Evolutionary conservation across 495 filamentous ascomycete species (phyloP).

Genomic region (Podospora pseudoanserina): DNA sequence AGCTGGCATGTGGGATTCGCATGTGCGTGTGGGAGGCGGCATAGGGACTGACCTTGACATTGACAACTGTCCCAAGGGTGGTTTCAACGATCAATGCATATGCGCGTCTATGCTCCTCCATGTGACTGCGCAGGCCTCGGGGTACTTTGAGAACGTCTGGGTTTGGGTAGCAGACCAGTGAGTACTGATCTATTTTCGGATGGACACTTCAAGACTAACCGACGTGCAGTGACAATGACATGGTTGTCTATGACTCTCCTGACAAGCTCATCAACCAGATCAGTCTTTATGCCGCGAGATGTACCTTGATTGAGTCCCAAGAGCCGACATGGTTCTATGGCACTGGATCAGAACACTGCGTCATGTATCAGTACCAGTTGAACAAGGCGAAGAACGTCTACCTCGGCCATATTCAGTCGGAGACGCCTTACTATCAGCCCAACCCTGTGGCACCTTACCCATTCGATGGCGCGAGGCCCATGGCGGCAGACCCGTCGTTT

Average conservation of each 20-base stretch:
- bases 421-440: constrained; percentile 83
- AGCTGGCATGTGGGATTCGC: constrained; percentile 19
- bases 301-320: constrained; percentile 63
- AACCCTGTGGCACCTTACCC: constrained; percentile 50
- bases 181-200: too few species aligned
- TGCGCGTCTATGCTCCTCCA: constrained; percentile 68
- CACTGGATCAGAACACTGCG: constrained; percentile 60
- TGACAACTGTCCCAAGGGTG: constrained; percentile 48
- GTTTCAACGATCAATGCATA: constrained; percentile 43
- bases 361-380: constrained; percentile 79
- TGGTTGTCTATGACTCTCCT: constrained; percentile 42
- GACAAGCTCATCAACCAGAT: constrained; percentile 1
- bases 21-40: constrained; percentile 21
- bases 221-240: constrained; percentile 57
- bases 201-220: too few species aligned
- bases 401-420: constrained; percentile 74
- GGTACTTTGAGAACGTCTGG: constrained; percentile 89
- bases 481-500: too few species aligned
- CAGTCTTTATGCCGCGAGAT: constrained; percentile 73
- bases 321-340: constrained; percentile 44
- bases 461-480: constrained; percentile 17
- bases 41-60: constrained; percentile 64
- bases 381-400: constrained; percentile 70
- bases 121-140: constrained; percentile 62
- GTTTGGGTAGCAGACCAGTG: constrained; percentile 84